Conservation (phyloP, 2,329 filamentous ascomycete genomes). For the Cladosporium halotolerans region DNA sequence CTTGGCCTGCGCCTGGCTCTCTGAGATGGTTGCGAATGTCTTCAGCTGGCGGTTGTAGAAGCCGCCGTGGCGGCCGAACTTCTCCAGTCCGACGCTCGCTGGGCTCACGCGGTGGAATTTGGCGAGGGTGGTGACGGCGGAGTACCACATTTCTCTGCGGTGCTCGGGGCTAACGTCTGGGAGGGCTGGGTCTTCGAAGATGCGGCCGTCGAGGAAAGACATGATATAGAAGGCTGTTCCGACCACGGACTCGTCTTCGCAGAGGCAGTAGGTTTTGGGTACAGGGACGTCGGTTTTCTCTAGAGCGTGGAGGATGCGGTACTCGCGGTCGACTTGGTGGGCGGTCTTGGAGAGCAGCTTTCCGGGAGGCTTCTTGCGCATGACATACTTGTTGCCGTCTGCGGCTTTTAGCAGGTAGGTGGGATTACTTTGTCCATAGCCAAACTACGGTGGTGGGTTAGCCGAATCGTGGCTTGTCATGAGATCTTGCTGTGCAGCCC, state of each 20-base stretch:
- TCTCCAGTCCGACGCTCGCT: constrained; percentile 58
- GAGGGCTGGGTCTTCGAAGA: constrained; percentile 82
- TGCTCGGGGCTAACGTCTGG: constrained; percentile 64
- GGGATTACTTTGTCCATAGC: constrained; percentile 94
- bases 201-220: constrained; percentile 89
- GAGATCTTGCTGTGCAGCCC: constrained; percentile 11
- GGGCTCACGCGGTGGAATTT: constrained; percentile 74
- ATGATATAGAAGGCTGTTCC: constrained; percentile 97
- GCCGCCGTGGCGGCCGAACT: constrained; percentile 65
- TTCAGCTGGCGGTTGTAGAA: constrained; percentile 84
- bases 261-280: constrained; percentile 75
- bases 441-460: constrained; percentile 57
- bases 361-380: constrained; percentile 98
- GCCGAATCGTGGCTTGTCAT: neutral
- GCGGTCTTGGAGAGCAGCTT: constrained; percentile 87
- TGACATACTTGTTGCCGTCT: constrained; percentile 67
- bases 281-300: constrained; percentile 76
- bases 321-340: constrained; percentile 94
- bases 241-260: constrained; percentile 71
- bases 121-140: constrained; percentile 75
- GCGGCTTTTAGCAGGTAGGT: constrained; percentile 83
- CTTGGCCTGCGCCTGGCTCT: constrained; percentile 65
- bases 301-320: constrained; percentile 80
- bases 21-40: constrained; percentile 74
- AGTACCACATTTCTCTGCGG: constrained; percentile 75